Conservation (phyloP, 2,329 filamentous ascomycete species). For the Leptographium procerum region DNA sequence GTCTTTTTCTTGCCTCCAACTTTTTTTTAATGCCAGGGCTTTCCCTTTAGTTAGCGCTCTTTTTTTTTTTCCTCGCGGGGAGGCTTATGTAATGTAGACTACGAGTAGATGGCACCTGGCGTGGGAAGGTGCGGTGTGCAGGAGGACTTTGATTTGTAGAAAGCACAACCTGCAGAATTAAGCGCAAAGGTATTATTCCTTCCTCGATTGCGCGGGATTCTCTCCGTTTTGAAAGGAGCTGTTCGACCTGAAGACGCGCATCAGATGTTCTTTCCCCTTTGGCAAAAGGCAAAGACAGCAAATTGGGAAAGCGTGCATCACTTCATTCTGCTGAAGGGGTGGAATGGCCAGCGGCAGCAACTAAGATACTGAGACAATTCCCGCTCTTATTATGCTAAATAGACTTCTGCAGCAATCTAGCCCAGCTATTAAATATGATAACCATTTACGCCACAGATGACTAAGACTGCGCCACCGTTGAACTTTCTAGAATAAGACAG, state of each 20-base stretch:
- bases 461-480: background rate
- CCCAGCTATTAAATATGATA: background rate
- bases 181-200: background rate
- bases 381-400: background rate
- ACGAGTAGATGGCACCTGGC: background rate
- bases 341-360: background rate
- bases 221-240: background rate
- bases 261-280: background rate
- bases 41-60: conserved; percentile 1
- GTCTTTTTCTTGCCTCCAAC: conserved; percentile 1
- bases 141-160: background rate
- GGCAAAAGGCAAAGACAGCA: background rate
- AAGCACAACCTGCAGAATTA: background rate
- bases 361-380: background rate
- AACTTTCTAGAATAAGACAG: background rate
- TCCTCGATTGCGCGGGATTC: background rate
- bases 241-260: background rate
- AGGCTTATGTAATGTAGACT: conserved; percentile 1
- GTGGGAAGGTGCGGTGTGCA: conserved; percentile 2
- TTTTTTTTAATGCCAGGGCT: conserved; percentile 5
- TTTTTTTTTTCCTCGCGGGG: background rate
- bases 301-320: background rate
- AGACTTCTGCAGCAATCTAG: background rate
- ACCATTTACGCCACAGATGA: background rate
- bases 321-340: background rate